Base-by-base conservation (phyloP, 1,284 basidiomycete species). In the Trametes hirsuta region DNA sequence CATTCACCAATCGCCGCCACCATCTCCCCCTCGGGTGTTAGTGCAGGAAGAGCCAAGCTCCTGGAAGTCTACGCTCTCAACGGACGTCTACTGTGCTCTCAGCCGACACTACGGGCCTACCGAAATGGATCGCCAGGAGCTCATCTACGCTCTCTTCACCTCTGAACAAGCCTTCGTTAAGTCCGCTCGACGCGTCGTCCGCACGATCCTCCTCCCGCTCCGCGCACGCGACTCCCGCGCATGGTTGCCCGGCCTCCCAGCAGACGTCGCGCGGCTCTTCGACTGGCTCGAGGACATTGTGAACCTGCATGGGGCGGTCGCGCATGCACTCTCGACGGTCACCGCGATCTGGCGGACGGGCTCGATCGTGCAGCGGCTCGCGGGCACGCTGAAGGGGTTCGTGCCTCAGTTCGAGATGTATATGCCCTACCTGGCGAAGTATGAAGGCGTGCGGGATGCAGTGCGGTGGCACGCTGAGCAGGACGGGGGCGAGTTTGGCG, bases 251-350 rank as follows among this genome's bases (percentile, higher is more conserved):
- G 94, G 93, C 15, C 81, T 96, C 18, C 92, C 93, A 0, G 64
- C 76, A 0, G 81, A 85, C 35, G 79, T 93, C 8, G 81, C 86
- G 4, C 82, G 85, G 15, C 78, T 95, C 30, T 87, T 96, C 63
- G 93, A 94, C 71, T 91, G 90, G 85, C 77, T 95, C 48, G 93
- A 95, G 67, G 90, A 92, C 64, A 92, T 97, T 61, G 78, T 88
- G 12, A 86, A 88, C 59, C 76, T 94, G 1, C 94, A 97, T 65
- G 74, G 78, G 2, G 82, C 87, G 59, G 77, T 95, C 24, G 78
- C 81, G 5, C 75, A 80, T 1, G 74, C 82, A 0, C 73, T 93
- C 52, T 76, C 81, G 24, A 76, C 81, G 2, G 72, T 62, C 1
- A 36, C 61, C 0, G 51, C 56, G 2, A 48, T 59, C 5, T 70